Base-by-base conservation (phyloP, 495 filamentous ascomycete species). In the Tetracladium marchalianum region DNA sequence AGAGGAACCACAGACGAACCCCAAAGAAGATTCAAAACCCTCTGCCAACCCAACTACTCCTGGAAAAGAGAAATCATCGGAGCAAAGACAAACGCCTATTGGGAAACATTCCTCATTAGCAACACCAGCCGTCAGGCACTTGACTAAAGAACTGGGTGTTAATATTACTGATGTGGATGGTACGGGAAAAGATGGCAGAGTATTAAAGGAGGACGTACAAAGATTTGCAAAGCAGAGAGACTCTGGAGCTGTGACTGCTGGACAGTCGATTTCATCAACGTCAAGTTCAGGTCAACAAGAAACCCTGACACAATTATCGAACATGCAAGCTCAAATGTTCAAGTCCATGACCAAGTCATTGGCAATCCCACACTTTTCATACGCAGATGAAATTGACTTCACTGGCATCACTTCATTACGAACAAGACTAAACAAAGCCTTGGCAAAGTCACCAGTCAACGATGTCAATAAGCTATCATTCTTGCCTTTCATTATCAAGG, bases 341-440 rank as follows among this genome's bases (percentile, higher is more conserved):
- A 95, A 92, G 64, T 77, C 79, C n/a, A 99, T 99, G 93, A 97
- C 90, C 16, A 78, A 78, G 35, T 94, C 89, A 13, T 71, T 99
- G 51, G 76, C 56, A 39, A 97, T 90, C 50, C 93, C 92, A 0
- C 93, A 97, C 63, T 93, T 99, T 62, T 76, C 95, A 39, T 99
- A 87, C 63, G 80, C 86, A 11, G 86, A 95, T 61, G 84, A 90
- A 59, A 69, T 95, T 33, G 81, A 88, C 60, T 77, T 95, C 56
- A 78, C 80, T 43, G 65, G 76, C 15, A 71, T 97, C 1, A 77
- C 76, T 35, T 66, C 73, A 32, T 69, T 96, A 32, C 82, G 92
- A 13, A 61, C 66, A 32, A 77, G 75, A 35, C 73, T 96, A 15
- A 88, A 88, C 63, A 69, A 63, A 53, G 63, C 67, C 4, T 57